Evolutionary conservation across 768 basidiomycete species (phyloP).

Genomic region (Dacryopinax spathularia): DNA sequence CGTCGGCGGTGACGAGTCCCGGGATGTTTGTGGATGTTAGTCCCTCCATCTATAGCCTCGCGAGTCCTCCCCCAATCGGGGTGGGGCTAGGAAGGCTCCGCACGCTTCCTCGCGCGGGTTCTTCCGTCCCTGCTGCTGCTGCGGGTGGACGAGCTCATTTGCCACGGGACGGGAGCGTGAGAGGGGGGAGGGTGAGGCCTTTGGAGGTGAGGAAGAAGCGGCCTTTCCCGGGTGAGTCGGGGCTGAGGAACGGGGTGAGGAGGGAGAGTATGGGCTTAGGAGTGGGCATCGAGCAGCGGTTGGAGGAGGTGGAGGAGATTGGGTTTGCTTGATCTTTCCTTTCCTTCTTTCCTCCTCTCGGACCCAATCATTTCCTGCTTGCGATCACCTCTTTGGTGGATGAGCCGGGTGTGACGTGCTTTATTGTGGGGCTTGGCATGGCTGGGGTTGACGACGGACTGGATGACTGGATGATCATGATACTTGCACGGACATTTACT

Average conservation of each 20-base stretch:
- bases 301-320: not conserved
- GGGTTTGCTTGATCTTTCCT: not conserved
- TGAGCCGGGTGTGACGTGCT: too few species aligned
- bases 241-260: too few species aligned
- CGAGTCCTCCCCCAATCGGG: not conserved
- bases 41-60: not conserved
- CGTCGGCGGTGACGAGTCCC: not conserved
- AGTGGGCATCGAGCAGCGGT: not conserved
- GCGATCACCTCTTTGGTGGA: too few species aligned
- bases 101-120: not conserved
- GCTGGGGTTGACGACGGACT: too few species aligned
- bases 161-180: not conserved
- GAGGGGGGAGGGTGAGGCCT: not conserved
- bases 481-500: too few species aligned
- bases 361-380: too few species aligned
- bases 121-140: not conserved
- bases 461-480: too few species aligned
- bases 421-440: too few species aligned
- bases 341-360: not conserved
- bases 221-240: too few species aligned
- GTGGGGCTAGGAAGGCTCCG: not conserved
- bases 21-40: not conserved
- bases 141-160: not conserved
- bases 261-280: not conserved
- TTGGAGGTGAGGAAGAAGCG: not conserved